phyloP scores from a whole-genome alignment of 148 eudicot genomes.

The Hydrangea macrophylla region DNA sequence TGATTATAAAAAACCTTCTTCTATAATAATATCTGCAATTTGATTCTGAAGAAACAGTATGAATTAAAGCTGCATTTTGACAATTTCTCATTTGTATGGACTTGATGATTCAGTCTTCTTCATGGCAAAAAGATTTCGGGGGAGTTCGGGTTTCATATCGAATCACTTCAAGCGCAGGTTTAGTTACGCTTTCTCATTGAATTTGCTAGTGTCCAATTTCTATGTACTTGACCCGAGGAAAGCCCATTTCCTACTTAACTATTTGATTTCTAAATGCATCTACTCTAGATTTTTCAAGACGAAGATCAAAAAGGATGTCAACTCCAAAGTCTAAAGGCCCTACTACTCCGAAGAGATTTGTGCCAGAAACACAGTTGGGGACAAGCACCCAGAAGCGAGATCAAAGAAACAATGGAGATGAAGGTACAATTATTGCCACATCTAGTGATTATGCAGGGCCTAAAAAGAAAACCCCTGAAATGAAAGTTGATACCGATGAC shows the following conservation, averaged over 20 bases:
- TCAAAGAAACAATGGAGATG: conserved; percentile 37
- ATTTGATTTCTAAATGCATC: background rate
- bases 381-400: conserved; percentile 40
- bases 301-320: conserved; percentile 45
- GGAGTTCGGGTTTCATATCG: conserved; percentile 36
- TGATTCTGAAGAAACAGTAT: background rate
- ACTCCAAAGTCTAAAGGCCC: conserved; percentile 48
- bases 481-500: conserved; percentile 24
- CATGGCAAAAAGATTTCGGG: conserved; percentile 37
- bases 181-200: conserved; percentile 26
- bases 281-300: conserved; percentile 61
- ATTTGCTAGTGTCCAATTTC: background rate
- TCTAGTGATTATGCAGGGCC: conserved; percentile 23
- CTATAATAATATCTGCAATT: background rate
- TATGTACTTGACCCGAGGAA: background rate
- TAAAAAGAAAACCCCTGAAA: conserved; percentile 30
- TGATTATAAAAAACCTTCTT: background rate
- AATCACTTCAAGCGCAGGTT: conserved; percentile 72
- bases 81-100: conserved; percentile 9
- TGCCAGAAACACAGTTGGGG: conserved; percentile 53
- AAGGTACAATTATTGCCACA: conserved; percentile 23
- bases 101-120: conserved; percentile 49
- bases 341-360: conserved; percentile 59
- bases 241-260: background rate
- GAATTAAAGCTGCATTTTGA: background rate